Evolutionary conservation across 2,329 filamentous ascomycete species (phyloP), one percentile per base, ranked within the genome.

Genomic region (Aspergillus pseudoglaucus): DNA sequence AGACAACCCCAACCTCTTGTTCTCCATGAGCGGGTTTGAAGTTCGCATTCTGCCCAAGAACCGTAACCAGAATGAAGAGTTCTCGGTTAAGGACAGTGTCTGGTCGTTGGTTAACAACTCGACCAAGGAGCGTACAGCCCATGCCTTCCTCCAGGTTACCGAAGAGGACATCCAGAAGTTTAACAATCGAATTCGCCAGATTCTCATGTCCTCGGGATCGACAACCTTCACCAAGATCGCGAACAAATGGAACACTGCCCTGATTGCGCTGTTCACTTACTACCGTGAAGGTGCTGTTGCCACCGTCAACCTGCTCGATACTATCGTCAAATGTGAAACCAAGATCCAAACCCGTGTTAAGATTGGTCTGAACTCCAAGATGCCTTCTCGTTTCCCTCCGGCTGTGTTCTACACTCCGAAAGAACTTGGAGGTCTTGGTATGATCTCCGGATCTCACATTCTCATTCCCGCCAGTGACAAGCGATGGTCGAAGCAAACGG

Each of bases 221-320:
- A 98, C 93, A 0, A 98, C 93, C 0, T 98, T 98, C 73, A 98
- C 93, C 41, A 98, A 98, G 79, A 98, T 98, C 63, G 93, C 94
- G 42, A 98, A 98, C 74, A 98, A 98, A 74, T 98, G 94, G 93
- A 98, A 98, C 71, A 98, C 93, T 0, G 93, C 89, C 1, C 72
- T 98, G 57, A 98, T 98, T 61, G 90, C 93, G 0, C 80, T 98
- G 22, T 98, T 98, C 73, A 97, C 93, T 0, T 98, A 98, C 71
- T 98, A 98, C 66, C 88, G 93, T 66, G 93, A 98, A 66, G 93
- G 93, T 42, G 93, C 93, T 14, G 91, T 97, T 1, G 95, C 91
- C 1, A 98, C 94, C 0, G 88, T 97, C 51, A 87, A 89, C 52
- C 77, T 98, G 4, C 79, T 98, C 3, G 93, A 98, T 65, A 96